Evolutionary conservation across 345 rosid genomes (phyloP).

Genomic region (Erodium maritimum): DNA sequence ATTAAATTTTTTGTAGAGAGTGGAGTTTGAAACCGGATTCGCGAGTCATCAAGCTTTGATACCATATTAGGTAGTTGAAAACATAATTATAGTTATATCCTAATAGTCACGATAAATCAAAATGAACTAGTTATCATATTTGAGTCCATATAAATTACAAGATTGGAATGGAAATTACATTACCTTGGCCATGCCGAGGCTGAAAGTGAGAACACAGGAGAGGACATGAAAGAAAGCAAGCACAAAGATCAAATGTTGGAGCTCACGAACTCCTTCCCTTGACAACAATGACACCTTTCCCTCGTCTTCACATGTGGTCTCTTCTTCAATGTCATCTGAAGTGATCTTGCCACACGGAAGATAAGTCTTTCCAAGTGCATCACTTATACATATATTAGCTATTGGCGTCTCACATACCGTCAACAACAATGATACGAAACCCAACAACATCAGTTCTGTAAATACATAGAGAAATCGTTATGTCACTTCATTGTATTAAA

Average conservation of each 20-base stretch:
- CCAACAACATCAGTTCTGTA: slow-evolving; percentile 65
- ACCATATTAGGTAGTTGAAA: too few relatives aligned
- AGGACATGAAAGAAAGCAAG: slow-evolving; percentile 44
- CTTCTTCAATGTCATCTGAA: slow-evolving; percentile 24
- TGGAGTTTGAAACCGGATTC: too few relatives aligned
- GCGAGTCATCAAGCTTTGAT: too few relatives aligned
- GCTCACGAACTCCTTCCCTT: slow-evolving; percentile 29
- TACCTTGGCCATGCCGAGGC: slow-evolving; percentile 67
- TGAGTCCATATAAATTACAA: background rate
- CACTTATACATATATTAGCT: slow-evolving; percentile 50
- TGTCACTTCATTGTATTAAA: too few relatives aligned
- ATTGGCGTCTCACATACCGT: slow-evolving; percentile 42
- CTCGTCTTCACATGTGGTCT: slow-evolving; percentile 34
- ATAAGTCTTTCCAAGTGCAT: slow-evolving; percentile 23
- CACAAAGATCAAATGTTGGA: slow-evolving; percentile 41
- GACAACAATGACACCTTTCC: slow-evolving; percentile 44
- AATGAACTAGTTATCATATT: too few relatives aligned
- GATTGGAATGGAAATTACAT: background rate
- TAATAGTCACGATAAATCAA: too few relatives aligned
- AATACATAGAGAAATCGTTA: background rate
- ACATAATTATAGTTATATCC: too few relatives aligned
- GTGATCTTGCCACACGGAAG: slow-evolving; percentile 34
- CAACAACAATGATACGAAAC: slow-evolving; percentile 66
- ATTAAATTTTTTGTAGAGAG: too few relatives aligned
- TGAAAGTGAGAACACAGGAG: slow-evolving; percentile 36